phyloP scores from a whole-genome alignment of 306 rosid species.

The Cicer bijugum region DNA sequence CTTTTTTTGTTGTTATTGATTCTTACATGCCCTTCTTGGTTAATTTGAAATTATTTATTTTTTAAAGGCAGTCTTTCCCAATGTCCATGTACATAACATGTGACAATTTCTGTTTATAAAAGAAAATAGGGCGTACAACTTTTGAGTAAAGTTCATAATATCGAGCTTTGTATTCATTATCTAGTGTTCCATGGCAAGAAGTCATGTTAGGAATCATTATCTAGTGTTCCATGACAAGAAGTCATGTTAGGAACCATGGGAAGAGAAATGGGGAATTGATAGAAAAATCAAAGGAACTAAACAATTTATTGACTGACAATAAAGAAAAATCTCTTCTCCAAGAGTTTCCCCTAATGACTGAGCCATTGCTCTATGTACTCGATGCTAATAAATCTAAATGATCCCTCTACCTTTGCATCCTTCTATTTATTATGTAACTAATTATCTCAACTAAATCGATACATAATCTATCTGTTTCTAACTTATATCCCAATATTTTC shows the following conservation, averaged over 20 bases:
- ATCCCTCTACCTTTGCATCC: conserved; percentile 10
- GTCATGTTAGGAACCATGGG: conserved; percentile 13
- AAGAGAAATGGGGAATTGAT: conserved; percentile 12
- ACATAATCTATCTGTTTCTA: not conserved
- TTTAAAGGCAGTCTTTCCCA: conserved; percentile 29
- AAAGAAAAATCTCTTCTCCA: conserved; percentile 7
- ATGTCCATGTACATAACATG: not conserved
- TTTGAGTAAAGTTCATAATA: conserved; percentile 21
- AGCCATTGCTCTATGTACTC: conserved; percentile 1
- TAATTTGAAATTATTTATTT: conserved; percentile 7
- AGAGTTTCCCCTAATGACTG: conserved; percentile 28
- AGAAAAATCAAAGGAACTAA: not conserved
- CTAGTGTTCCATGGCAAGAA: conserved; percentile 32
- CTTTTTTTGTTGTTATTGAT: not conserved
- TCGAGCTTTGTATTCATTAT: conserved; percentile 18
- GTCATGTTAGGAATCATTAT: conserved; percentile 5
- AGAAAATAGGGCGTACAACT: not conserved
- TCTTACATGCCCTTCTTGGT: conserved; percentile 25
- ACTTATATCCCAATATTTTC: not conserved
- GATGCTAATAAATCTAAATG: not conserved
- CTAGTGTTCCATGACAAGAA: conserved; percentile 33
- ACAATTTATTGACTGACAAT: conserved; percentile 13
- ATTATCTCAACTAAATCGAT: conserved; percentile 12
- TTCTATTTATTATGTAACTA: conserved; percentile 17
- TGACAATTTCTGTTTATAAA: conserved; percentile 12